A percentile compares a stretch with the other conserved stretches of the same genome.
Conservation (phyloP, 371 early-diverging fungal genomes). For the Apophysomyces elegans region DNA sequence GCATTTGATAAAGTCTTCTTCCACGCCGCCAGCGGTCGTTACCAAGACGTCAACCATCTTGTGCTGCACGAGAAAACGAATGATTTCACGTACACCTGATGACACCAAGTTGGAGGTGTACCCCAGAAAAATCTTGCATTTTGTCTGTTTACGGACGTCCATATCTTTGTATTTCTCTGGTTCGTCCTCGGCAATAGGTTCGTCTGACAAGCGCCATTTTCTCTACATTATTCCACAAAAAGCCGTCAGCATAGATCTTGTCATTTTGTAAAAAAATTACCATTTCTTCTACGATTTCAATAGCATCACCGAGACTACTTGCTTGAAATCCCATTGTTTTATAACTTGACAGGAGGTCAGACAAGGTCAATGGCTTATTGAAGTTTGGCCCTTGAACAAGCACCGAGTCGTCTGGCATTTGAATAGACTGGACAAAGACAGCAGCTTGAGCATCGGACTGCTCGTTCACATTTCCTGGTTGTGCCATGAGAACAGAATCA, state of each 20-base stretch:
- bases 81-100: slow-evolving; percentile 95
- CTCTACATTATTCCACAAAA: slow-evolving; percentile 46
- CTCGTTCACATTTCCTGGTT: slow-evolving; percentile 14
- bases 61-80: slow-evolving; percentile 92
- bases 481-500: neutral
- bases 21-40: slow-evolving; percentile 98
- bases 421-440: slow-evolving; percentile 73
- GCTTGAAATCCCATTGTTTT: slow-evolving; percentile 93
- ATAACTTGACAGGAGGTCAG: slow-evolving; percentile 73
- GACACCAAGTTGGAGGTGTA: slow-evolving; percentile 99
- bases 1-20: slow-evolving; percentile 99
- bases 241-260: neutral
- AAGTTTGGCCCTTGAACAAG: slow-evolving; percentile 89
- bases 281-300: slow-evolving; percentile 91
- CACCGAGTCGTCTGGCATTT: slow-evolving; percentile 69
- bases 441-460: slow-evolving; percentile 52
- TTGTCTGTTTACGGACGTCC: slow-evolving; percentile 62
- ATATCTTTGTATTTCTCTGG: slow-evolving; percentile 71
- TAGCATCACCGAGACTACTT: slow-evolving; percentile 84
- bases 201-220: slow-evolving; percentile 87
- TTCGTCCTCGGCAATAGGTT: slow-evolving; percentile 71
- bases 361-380: slow-evolving; percentile 69
- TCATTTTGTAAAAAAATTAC: slow-evolving; percentile 35
- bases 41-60: slow-evolving; percentile 94
- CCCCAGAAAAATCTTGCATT: slow-evolving; percentile 96